A percentile compares a stretch with the other conserved stretches of the same genome.
Evolutionary conservation across 2,329 filamentous ascomycete species (phyloP).

Genomic region (Drechslerella coelobrocha): DNA sequence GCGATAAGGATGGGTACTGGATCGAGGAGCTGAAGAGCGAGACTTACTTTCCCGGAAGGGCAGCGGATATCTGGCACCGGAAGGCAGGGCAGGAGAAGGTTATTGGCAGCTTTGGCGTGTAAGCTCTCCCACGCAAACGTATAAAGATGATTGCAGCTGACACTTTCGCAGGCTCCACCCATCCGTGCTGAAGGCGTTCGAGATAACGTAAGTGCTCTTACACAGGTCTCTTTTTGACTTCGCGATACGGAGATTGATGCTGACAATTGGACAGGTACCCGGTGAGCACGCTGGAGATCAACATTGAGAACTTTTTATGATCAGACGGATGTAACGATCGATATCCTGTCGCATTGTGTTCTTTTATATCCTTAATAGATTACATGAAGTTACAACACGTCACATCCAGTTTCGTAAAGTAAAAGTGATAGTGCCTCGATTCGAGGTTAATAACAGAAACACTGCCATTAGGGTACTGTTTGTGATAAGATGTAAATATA

Average conservation of each 20-base stretch:
- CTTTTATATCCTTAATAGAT: slow-evolving; percentile 27
- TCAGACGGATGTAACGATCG: not conserved
- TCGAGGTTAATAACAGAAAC: too few relatives aligned
- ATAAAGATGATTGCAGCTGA: not conserved
- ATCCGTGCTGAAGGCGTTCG: slow-evolving; percentile 89
- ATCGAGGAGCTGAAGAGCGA: slow-evolving; percentile 75
- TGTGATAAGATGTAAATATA: too few relatives aligned
- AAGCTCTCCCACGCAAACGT: slow-evolving; percentile 27
- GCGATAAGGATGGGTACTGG: slow-evolving; percentile 79
- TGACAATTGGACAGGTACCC: slow-evolving; percentile 69
- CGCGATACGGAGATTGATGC: not conserved
- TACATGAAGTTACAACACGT: not conserved
- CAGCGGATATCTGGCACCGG: slow-evolving; percentile 81
- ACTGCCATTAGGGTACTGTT: too few relatives aligned
- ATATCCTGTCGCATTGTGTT: slow-evolving; percentile 8
- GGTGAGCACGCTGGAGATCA: slow-evolving; percentile 91
- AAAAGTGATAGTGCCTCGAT: too few relatives aligned
- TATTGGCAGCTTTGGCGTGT: slow-evolving; percentile 89
- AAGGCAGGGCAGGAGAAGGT: slow-evolving; percentile 71
- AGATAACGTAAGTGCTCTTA: slow-evolving; percentile 70
- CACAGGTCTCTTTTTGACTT: not conserved
- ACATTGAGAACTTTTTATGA: slow-evolving; percentile 81
- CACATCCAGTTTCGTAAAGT: too few relatives aligned
- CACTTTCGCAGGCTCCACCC: slow-evolving; percentile 71
- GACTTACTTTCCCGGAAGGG: slow-evolving; percentile 90